Base-by-base conservation (phyloP, 441 rosid species). In the Erodium moschatum region DNA sequence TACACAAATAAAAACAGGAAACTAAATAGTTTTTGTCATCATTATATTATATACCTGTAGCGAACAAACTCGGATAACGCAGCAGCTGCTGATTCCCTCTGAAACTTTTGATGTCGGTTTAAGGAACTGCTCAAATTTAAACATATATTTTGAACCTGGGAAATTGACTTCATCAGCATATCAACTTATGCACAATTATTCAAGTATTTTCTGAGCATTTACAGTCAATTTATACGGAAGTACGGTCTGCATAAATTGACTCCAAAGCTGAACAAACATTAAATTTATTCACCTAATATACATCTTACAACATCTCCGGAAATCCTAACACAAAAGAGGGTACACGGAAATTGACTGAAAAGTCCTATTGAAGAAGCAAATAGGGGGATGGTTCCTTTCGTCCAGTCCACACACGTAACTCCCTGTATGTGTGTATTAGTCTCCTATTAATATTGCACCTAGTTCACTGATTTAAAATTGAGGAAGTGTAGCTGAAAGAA, bases 81-180 rank as follows among this genome's bases (percentile, higher is more conserved):
- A 19, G 96, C 99, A 31, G 97, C 97, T 65, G 99, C 97, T 78
- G 97, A 97, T 85, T 95, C 97, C 80, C 93, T 85, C 77, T 87
- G 97, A 81, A 83, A 86, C 63, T 82, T 86, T 79, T 88, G 88
- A 68, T 82, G 81, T 44, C 88, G 88, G 74, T 82, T 87, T 65
- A 95, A 80, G 72, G 96, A 84, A 76, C 84, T 86, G n/a, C 96
- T 91, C 74, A 95, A 82, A 80, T 87, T 90, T 70, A 80, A 67
- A 77, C 97, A 85, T 66, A 95, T 87, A 76, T 74, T 82, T 77
- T 85, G 87, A 76, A 95, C 97, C 99, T 95, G 92, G 58, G 75
- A 16, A 69, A 63, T 33, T 29, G 42, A 62, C 38, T 62, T 38
- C 66, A 63, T 29, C 66, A 63, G 18, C 40, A 63, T 63, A 31